Base-by-base conservation (phyloP, 2,329 filamentous ascomycete genomes). In the Beauveria medogensis region DNA sequence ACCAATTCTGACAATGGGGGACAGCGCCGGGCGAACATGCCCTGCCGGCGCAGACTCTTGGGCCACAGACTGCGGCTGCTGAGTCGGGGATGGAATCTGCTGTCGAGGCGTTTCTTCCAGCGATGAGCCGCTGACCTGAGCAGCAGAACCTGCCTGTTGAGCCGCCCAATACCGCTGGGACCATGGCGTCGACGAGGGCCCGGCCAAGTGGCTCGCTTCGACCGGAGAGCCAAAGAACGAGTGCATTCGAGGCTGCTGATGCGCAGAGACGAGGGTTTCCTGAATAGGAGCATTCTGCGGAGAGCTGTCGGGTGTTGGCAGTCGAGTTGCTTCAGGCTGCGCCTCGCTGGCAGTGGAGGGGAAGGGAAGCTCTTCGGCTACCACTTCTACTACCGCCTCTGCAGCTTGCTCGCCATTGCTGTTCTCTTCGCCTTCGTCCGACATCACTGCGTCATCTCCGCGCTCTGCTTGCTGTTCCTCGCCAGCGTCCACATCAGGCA, bases 1-100 rank as follows among this genome's bases (percentile, higher is more conserved):
- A 3, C 82, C 82, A 28, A 78, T 82, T 51, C 82, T 76, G n/a
- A 85, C 79, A 41, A 84, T 84, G 2, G 83, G 82, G 5, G 82
- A 84, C 0, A 86, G 72, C 6, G 73, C 74, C 28, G 80, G 78
- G 9, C 80, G 77, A 16, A 66, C 63, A 2, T 68, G 70, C 44
- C 69, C 70, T 14, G 73, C 70, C 6, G 65, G 63, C 22, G 64
- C 51, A 4, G 62, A 52, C 50, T 75, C 73, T 5, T 69, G 69
- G 20, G 63, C 65, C 8, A 71, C 30, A 4, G 73, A 72, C 47
- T 69, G 69, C 10, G 70, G 69, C 14, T 73, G 70, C 59, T 74
- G 71, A 8, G 69, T 62, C 2, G 74, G 74, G 1, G 74, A 76
- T 10, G 75, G 75, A 50, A 74, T 65, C 54, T 74, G 73, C n/a